A percentile compares a stretch with the other conserved stretches of the same genome.
phyloP scores from a whole-genome alignment of 1,139 yeast genomes.

The Protomyces inouyei region DNA sequence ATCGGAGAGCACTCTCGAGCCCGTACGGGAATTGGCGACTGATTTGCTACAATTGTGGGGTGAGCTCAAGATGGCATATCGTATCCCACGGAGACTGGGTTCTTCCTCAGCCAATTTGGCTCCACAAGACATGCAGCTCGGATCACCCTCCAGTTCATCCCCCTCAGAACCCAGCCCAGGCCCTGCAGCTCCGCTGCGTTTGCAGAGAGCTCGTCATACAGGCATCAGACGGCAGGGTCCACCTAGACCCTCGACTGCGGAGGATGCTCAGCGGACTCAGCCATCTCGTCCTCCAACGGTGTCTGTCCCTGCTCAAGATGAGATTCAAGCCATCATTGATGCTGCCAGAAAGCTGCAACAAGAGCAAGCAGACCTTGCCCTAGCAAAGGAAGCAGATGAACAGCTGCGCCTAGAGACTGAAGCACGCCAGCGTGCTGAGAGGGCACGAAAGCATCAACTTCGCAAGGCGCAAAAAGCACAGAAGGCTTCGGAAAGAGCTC shows the following conservation, averaged over 20 bases:
- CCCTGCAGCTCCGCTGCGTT: neutral
- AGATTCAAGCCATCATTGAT: conserved; percentile 44
- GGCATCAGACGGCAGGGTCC: neutral
- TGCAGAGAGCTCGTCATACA: neutral
- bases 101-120: neutral
- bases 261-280: neutral
- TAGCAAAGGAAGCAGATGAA: conserved; percentile 34
- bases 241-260: neutral
- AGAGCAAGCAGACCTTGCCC: conserved; percentile 33
- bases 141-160: neutral
- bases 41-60: conserved; percentile 65
- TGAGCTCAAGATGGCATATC: conserved; percentile 68
- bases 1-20: conserved; percentile 33
- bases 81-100: conserved; percentile 51
- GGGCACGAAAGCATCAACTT: conserved; percentile 22
- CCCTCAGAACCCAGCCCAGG: neutral
- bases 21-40: conserved; percentile 36
- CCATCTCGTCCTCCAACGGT: neutral
- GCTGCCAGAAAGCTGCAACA: conserved; percentile 42
- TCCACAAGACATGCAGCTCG: neutral
- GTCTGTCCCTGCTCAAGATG: conserved; percentile 33
- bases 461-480: conserved; percentile 21
- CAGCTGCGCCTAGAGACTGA: conserved; percentile 12
- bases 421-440: conserved; percentile 21
- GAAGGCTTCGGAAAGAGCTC: neutral